A percentile compares a stretch with the other conserved stretches of the same genome.
These are phyloP conservation scores for Clonostachys sp. DNA, from an alignment of 2,329 filamentous ascomycete genomes.

Conservation along the genomic window DNA sequence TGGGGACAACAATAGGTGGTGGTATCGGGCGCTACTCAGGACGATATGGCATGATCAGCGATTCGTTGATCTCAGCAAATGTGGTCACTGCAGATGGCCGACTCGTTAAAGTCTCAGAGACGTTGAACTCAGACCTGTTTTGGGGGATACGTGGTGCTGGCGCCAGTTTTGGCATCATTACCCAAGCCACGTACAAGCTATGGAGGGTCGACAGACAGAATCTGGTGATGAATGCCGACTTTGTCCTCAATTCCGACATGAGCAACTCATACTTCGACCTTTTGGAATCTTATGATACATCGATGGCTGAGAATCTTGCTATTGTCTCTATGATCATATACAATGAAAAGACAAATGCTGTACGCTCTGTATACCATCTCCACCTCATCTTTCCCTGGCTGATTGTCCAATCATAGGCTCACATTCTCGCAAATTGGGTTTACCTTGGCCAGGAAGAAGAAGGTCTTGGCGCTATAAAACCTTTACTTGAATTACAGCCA, in stretches of 20 bases:
- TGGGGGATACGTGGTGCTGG: slow-evolving; percentile 42
- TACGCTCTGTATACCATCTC: no score
- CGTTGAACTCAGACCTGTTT: slow-evolving; percentile 31
- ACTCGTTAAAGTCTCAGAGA: slow-evolving; percentile 24
- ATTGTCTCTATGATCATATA: neutral
- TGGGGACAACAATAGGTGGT: slow-evolving; percentile 38
- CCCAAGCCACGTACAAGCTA: slow-evolving; percentile 17
- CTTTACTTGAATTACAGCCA: no score
- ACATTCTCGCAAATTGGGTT: neutral
- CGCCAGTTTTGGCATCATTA: slow-evolving; percentile 52
- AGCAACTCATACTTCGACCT: neutral
- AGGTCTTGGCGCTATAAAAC: neutral
- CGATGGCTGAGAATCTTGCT: neutral
- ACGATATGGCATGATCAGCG: slow-evolving; percentile 40
- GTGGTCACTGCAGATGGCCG: slow-evolving; percentile 42
- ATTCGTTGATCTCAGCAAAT: slow-evolving; percentile 42
- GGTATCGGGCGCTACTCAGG: slow-evolving; percentile 47
- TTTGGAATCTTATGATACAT: neutral
- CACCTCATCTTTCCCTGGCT: no score
- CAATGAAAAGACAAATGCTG: neutral
- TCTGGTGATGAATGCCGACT: neutral
- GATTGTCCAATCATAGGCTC: neutral
- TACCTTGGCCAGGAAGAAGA: neutral
- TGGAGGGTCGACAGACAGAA: neutral
- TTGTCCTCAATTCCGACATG: neutral